These are phyloP conservation scores for Rhododendron mucronatum DNA, from an alignment of 148 eudicot species.

Conservation along the genomic window DNA sequence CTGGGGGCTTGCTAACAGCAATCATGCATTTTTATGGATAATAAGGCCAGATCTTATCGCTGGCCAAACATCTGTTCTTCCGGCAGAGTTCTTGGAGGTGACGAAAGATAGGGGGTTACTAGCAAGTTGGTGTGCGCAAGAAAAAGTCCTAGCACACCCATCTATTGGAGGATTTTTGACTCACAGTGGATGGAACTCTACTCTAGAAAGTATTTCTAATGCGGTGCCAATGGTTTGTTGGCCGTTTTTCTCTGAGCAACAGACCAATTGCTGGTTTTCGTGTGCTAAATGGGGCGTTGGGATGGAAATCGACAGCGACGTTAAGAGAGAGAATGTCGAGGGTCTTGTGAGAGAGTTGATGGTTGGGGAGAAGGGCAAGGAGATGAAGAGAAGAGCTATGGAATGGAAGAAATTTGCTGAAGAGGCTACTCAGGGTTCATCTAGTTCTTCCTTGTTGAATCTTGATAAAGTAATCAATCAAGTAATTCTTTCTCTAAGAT, in stretches of 20 bases:
- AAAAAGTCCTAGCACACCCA: neutral
- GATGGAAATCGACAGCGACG: conserved; percentile 3
- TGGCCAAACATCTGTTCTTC: neutral
- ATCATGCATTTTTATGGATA: conserved; percentile 6
- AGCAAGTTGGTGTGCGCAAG: conserved; percentile 12
- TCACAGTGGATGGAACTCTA: conserved; percentile 10
- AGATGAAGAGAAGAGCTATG: conserved; percentile 1
- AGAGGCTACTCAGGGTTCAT: neutral
- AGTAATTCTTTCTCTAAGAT: neutral
- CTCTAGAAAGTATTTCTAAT: conserved; percentile 1
- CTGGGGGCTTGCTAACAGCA: conserved; percentile 13
- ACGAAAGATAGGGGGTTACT: neutral
- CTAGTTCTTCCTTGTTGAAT: neutral
- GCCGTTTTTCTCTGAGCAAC: conserved; percentile 10
- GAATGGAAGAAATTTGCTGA: conserved; percentile 6
- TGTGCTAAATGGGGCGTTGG: conserved; percentile 4
- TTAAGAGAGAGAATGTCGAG: conserved; percentile 4
- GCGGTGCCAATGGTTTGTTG: conserved; percentile 12
- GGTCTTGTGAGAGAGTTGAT: conserved; percentile 3
- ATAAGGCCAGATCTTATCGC: conserved; percentile 7
- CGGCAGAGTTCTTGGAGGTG: neutral
- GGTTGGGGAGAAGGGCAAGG: conserved; percentile 4
- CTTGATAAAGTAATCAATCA: conserved; percentile 5
- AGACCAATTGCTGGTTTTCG: neutral
- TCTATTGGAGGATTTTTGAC: conserved; percentile 7